Percentiles rank a stretch among this genome's conserved stretches.
phyloP scores from a whole-genome alignment of 2,329 filamentous ascomycete genomes.

The Blastomyces silverae region DNA sequence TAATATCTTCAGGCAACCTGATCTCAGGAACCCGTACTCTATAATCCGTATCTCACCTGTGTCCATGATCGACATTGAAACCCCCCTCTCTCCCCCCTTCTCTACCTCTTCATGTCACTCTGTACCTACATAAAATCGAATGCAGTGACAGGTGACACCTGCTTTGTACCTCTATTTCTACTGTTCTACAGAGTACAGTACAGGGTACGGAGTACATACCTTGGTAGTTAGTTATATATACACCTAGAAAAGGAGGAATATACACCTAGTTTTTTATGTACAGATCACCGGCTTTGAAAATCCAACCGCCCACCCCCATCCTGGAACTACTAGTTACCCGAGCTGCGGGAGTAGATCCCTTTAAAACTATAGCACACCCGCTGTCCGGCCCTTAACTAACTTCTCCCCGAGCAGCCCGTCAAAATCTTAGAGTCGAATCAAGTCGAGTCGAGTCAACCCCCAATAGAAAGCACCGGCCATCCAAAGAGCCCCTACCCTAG shows the following conservation, averaged over 20 bases:
- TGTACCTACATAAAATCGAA: slow-evolving; percentile 11
- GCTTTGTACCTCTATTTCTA: neutral
- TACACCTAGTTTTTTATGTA: neutral
- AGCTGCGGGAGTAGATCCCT: slow-evolving; percentile 4
- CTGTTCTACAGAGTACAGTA: too few relatives aligned
- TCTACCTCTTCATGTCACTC: slow-evolving; percentile 1
- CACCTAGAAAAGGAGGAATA: neutral
- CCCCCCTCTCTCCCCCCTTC: neutral
- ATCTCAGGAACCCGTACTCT: neutral
- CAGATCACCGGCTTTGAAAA: neutral
- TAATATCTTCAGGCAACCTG: neutral
- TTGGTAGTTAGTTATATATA: neutral
- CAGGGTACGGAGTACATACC: too few relatives aligned
- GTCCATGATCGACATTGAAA: neutral
- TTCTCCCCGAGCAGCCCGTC: too few relatives aligned
- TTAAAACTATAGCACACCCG: neutral
- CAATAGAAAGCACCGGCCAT: neutral
- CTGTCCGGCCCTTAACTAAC: neutral
- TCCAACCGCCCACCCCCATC: neutral
- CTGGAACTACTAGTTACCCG: neutral
- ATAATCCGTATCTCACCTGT: neutral
- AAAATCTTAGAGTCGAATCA: too few relatives aligned
- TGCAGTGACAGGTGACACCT: slow-evolving; percentile 8
- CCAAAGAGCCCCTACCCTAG: neutral
- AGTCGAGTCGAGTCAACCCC: neutral